A percentile compares a stretch with the other conserved stretches of the same genome.
These are phyloP conservation scores for Leccinum angustisporum DNA, from an alignment of 1,284 basidiomycete species.

Conservation along the genomic window DNA sequence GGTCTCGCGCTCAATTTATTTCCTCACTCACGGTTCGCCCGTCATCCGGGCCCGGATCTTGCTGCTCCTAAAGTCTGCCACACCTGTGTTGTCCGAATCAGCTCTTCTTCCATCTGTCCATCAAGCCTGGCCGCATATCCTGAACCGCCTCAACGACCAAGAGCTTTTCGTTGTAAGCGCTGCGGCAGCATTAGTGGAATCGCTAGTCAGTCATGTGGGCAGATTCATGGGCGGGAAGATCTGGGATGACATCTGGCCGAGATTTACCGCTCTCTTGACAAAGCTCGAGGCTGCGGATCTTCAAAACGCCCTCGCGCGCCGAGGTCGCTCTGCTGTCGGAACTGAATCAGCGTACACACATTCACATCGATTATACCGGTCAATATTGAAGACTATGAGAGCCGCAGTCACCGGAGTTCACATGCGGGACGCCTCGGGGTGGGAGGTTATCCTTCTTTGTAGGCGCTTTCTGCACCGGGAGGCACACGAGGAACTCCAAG, in stretches of 20 bases:
- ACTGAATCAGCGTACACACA: slow-evolving; percentile 73
- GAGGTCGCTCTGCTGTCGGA: slow-evolving; percentile 49
- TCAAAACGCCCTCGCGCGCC: slow-evolving; percentile 61
- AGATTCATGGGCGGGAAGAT: slow-evolving; percentile 81
- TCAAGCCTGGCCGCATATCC: slow-evolving; percentile 84
- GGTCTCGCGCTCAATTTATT: slow-evolving; percentile 81
- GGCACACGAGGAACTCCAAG: slow-evolving; percentile 73
- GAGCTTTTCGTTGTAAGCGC: slow-evolving; percentile 78
- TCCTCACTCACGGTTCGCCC: slow-evolving; percentile 84
- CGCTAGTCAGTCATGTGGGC: slow-evolving; percentile 67
- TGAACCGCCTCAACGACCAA: slow-evolving; percentile 74
- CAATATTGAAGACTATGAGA: slow-evolving; percentile 71
- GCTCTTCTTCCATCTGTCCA: slow-evolving; percentile 82
- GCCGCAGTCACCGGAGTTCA: slow-evolving; percentile 65
- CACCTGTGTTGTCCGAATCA: slow-evolving; percentile 73
- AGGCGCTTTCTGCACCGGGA: slow-evolving; percentile 69
- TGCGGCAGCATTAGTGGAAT: slow-evolving; percentile 68
- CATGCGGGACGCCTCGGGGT: slow-evolving; percentile 65
- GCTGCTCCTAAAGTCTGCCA: slow-evolving; percentile 66
- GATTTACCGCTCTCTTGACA: slow-evolving; percentile 60
- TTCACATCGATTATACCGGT: slow-evolving; percentile 73
- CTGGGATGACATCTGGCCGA: slow-evolving; percentile 90
- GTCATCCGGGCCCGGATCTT: slow-evolving; percentile 82
- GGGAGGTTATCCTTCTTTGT: slow-evolving; percentile 76
- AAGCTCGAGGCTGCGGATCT: slow-evolving; percentile 61